These are phyloP conservation scores for Cystobasidiaceae sp. DNA, from an alignment of 1,284 basidiomycete species.

Conservation along the genomic window DNA sequence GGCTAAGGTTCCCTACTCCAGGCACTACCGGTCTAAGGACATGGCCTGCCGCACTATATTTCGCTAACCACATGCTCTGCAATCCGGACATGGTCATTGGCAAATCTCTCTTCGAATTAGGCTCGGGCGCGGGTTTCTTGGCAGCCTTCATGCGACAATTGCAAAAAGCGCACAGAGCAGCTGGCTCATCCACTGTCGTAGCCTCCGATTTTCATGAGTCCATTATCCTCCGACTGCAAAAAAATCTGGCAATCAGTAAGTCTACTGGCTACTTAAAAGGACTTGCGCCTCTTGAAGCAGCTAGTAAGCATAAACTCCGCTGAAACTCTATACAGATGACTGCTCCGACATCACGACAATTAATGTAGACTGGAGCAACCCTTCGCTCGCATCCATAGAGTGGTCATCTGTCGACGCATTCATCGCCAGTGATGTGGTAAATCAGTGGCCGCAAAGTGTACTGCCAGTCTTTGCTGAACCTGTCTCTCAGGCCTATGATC, in stretches of 20 bases:
- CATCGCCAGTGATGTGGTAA: slow-evolving; percentile 14
- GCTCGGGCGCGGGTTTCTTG: slow-evolving; percentile 13
- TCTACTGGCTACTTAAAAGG: too few species aligned
- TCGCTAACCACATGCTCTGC: slow-evolving; percentile 11
- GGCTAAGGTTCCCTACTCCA: not conserved
- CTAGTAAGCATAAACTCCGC: too few species aligned
- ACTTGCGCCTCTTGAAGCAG: too few species aligned
- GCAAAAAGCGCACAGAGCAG: not conserved
- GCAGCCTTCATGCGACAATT: not conserved
- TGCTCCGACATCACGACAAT: too few species aligned
- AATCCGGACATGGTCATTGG: not conserved
- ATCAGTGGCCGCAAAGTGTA: not conserved
- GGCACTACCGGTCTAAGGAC: slow-evolving; percentile 24
- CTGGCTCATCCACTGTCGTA: not conserved
- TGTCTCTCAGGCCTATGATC: slow-evolving; percentile 14
- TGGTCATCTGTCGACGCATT: not conserved
- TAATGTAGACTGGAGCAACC: too few species aligned
- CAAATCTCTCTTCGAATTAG: slow-evolving; percentile 13
- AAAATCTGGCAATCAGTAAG: not conserved
- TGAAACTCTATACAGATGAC: too few species aligned
- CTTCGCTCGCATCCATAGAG: not conserved
- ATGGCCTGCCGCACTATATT: slow-evolving; percentile 9
- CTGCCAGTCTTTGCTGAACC: not conserved
- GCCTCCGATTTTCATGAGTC: slow-evolving; percentile 16
- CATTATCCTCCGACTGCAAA: not conserved